Conservation (phyloP, 805 yeast species). For the Sugiyamaella smithiae region DNA sequence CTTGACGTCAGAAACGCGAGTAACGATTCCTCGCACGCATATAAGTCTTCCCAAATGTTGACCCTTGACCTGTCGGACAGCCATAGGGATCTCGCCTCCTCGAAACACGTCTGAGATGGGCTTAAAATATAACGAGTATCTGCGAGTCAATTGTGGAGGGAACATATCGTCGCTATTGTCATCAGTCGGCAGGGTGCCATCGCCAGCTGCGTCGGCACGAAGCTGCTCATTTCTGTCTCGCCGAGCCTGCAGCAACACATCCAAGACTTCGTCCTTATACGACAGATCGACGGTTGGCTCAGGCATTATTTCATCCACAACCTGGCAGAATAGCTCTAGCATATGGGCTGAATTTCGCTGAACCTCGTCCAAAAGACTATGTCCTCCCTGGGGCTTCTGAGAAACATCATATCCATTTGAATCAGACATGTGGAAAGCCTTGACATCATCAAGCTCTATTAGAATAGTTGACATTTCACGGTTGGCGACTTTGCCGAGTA, state of each 20-base stretch:
- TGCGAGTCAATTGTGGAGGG: conserved; percentile 81
- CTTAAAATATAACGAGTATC: conserved; percentile 82
- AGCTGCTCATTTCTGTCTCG: conserved; percentile 73
- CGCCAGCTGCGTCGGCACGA: conserved; percentile 46
- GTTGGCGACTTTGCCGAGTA: conserved; percentile 79
- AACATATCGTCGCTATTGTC: conserved; percentile 52
- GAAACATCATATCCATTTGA: conserved; percentile 36
- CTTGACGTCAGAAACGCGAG: conserved; percentile 93
- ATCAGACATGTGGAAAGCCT: conserved; percentile 55
- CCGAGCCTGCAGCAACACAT: conserved; percentile 89
- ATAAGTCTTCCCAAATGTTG: conserved; percentile 78
- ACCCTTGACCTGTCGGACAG: conserved; percentile 90
- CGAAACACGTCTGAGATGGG: conserved; percentile 51
- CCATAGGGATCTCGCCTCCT: conserved; percentile 53
- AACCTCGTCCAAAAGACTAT: conserved; percentile 54
- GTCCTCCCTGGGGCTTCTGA: conserved; percentile 25
- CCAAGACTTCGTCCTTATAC: conserved; percentile 86
- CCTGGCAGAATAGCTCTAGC: conserved; percentile 68
- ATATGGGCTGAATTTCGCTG: conserved; percentile 74
- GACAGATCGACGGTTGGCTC: conserved; percentile 76
- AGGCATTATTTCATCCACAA: conserved; percentile 82
- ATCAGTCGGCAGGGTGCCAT: conserved; percentile 21
- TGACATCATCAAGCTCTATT: conserved; percentile 83
- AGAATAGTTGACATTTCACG: conserved; percentile 67
- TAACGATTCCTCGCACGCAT: conserved; percentile 90